These are phyloP conservation scores for Croton setiger DNA, from an alignment of 441 rosid genomes.

Conservation along the genomic window DNA sequence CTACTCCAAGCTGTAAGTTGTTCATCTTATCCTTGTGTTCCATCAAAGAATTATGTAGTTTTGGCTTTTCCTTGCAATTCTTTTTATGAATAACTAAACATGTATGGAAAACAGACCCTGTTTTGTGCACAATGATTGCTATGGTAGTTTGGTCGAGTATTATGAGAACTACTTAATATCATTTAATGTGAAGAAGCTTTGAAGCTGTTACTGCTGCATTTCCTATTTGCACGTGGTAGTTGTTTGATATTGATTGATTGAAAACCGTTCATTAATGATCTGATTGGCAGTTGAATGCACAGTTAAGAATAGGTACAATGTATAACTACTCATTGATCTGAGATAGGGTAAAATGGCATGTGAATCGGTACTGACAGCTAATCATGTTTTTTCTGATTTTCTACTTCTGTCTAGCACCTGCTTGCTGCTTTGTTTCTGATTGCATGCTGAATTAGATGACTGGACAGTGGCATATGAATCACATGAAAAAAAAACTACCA, in stretches of 20 bases:
- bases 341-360: neutral
- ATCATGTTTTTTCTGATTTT: neutral
- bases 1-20: constrained; percentile 30
- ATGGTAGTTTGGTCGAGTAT: neutral
- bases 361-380: neutral
- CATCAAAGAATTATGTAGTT: neutral
- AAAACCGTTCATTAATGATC: neutral
- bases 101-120: neutral
- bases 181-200: neutral
- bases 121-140: neutral
- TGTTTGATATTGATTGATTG: neutral
- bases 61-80: neutral
- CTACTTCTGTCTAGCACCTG: neutral
- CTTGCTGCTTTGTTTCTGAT: neutral
- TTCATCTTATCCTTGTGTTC: neutral
- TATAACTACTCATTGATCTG: neutral
- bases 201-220: neutral
- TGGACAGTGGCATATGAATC: neutral
- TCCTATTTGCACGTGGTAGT: neutral
- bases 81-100: neutral
- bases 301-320: too few relatives aligned
- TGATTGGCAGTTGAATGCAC: neutral
- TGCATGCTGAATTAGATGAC: neutral
- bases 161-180: neutral
- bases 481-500: neutral